These are phyloP conservation scores for Agarophyton chilense DNA, from an alignment of 23 red algal species.

Conservation along the genomic window DNA sequence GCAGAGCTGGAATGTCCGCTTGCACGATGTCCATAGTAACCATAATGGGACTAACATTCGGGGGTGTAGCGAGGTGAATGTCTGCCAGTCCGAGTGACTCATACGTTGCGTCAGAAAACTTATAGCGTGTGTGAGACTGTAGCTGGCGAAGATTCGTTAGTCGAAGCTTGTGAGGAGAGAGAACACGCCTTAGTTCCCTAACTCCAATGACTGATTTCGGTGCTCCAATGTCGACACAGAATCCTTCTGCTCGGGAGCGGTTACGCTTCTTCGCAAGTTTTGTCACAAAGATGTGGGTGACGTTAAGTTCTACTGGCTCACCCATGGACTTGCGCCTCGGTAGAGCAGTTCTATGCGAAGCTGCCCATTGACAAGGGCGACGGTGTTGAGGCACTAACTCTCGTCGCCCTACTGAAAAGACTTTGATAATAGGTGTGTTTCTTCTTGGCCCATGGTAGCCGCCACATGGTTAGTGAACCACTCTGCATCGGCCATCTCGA, in stretches of 20 bases:
- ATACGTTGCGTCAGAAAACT: conserved; percentile 22
- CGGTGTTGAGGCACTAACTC: no score
- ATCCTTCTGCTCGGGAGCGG: not conserved
- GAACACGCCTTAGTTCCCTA: not conserved
- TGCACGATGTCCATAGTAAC: conserved; percentile 6
- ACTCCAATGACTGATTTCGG: not conserved
- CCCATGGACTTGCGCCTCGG: no score
- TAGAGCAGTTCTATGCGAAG: no score
- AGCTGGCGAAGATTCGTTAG: not conserved
- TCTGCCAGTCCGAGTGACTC: conserved; percentile 10
- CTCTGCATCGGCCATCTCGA: conserved; percentile 3
- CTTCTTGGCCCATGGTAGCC: no score
- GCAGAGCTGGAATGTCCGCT: conserved; percentile 38
- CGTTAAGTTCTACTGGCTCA: not conserved
- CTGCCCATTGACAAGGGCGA: no score
- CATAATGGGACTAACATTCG: not conserved
- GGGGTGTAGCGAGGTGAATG: not conserved
- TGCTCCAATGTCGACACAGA: no score
- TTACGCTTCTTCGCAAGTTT: not conserved
- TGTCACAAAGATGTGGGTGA: not conserved
- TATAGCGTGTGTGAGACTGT: conserved; percentile 15
- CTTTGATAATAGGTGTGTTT: no score
- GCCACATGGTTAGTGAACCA: conserved; percentile 18
- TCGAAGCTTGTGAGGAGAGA: not conserved
- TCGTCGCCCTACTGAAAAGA: not conserved